Base-by-base conservation (phyloP, 1,284 basidiomycete species). In the Albatrellus sp. region DNA sequence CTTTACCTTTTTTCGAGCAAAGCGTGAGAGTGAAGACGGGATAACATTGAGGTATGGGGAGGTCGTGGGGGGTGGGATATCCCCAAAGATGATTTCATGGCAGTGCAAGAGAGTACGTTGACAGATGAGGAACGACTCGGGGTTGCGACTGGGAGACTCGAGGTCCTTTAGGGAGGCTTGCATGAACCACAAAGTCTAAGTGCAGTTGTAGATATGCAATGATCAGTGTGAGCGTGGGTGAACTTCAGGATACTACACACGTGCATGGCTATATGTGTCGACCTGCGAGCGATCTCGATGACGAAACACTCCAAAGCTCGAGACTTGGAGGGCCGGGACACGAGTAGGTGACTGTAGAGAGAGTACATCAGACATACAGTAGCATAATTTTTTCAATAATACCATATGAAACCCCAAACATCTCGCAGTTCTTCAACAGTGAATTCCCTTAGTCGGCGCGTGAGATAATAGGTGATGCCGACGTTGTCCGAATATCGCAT, bases 401-500 rank as follows among this genome's bases (percentile, higher is more conserved):
- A 93, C 91, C 90, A 96, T 61, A 97, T 77, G 62, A 96, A 93
- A 16, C 91, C 90, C 92, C 93, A 97, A 54, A 94, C 90, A 62
- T 94, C 92, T 56, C 85, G 80, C 46, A 97, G 71, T 53, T 97
- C 90, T 46, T 80, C 71, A 14, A 77, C 75, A 50, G 85, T 78
- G 57, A 92, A 76, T 46, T 80, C 75, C 50, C 75, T 72, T 57
- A 97, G 79, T 50, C 91, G 75, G 48, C 80, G 73, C 40, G 91
- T 90, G 50, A 97, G 75, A 61, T 97, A 97, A 65, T 96, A 93
- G 13, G 90, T 93, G 62, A 97, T 93, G 7, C 92, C 92, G 55
- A 97, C 89, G 60, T 90, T 90, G 68, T 92, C 86, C 8, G 87
- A 75, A 64, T 97, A 96, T 16, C 80, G 68, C 56, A 80, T 79